A percentile compares a stretch with the other conserved stretches of the same genome.
Conservation (phyloP, 768 basidiomycete species). For the Kwoniella sp. region DNA sequence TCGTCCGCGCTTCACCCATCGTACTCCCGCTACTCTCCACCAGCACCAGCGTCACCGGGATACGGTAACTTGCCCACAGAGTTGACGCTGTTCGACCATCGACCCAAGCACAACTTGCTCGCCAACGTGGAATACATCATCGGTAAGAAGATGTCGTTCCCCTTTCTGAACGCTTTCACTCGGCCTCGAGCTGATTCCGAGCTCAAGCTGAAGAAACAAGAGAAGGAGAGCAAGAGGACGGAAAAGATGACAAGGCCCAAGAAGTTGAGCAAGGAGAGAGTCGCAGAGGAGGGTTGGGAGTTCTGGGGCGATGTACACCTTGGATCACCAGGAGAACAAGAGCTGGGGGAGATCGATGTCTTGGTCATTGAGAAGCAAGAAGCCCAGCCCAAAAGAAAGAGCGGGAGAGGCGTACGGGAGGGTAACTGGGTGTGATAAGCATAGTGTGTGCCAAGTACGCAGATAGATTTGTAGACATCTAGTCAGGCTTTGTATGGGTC, state of each 20-base stretch:
- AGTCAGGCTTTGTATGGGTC: no score
- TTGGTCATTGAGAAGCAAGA: conserved; percentile 14
- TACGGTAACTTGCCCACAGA: conserved; percentile 26
- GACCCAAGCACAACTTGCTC: conserved; percentile 33
- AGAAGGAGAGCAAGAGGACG: conserved; percentile 17
- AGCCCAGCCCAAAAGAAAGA: neutral
- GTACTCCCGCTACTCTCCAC: conserved; percentile 1
- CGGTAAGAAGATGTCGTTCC: conserved; percentile 41
- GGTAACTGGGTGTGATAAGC: conserved; percentile 38
- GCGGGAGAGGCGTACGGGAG: conserved; percentile 35
- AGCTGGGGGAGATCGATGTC: conserved; percentile 9
- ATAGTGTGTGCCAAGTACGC: neutral
- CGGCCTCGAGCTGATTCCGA: neutral
- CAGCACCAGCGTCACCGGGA: conserved; percentile 3
- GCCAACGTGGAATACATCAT: conserved; percentile 43
- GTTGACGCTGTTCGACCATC: conserved; percentile 35
- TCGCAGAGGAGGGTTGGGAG: conserved; percentile 28
- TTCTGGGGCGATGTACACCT: conserved; percentile 1
- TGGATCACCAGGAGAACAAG: neutral
- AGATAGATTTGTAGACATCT: no score
- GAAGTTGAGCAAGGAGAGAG: conserved; percentile 28
- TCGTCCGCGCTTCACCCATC: conserved; percentile 6
- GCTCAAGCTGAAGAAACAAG: conserved; percentile 1
- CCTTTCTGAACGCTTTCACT: conserved; percentile 22
- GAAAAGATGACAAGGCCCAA: no score